These are phyloP conservation scores for Tuber borchii DNA, from an alignment of 495 filamentous ascomycete species.

Conservation along the genomic window DNA sequence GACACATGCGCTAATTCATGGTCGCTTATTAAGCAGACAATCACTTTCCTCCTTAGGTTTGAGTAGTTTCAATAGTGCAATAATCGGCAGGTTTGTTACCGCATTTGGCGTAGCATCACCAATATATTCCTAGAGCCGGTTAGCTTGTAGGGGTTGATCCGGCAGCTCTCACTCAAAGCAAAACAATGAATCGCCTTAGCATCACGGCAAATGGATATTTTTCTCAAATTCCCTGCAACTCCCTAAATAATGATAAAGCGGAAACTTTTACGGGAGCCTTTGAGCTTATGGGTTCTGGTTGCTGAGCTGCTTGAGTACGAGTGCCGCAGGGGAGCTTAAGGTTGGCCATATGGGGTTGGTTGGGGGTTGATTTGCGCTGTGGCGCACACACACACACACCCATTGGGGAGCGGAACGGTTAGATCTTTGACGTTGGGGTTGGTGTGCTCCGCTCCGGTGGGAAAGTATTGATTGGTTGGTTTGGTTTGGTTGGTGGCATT, in stretches of 20 bases:
- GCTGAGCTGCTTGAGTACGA: background rate
- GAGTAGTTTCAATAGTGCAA: background rate
- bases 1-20: background rate
- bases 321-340: background rate
- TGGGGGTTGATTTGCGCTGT: background rate
- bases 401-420: constrained; percentile 1
- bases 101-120: background rate
- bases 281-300: background rate
- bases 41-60: background rate
- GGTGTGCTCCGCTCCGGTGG: background rate
- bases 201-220: background rate
- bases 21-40: background rate
- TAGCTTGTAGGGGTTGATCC: background rate
- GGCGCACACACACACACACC: background rate
- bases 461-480: background rate
- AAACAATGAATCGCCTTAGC: background rate
- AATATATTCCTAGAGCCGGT: background rate
- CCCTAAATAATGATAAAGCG: background rate
- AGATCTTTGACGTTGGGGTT: constrained; percentile 3
- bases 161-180: background rate
- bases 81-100: background rate
- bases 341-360: background rate
- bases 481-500: background rate
- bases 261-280: background rate
- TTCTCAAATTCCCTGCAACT: background rate